These are phyloP conservation scores for Globisporangium apiculatum DNA, from an alignment of 352 stramenopile genomes.

Conservation along the genomic window DNA sequence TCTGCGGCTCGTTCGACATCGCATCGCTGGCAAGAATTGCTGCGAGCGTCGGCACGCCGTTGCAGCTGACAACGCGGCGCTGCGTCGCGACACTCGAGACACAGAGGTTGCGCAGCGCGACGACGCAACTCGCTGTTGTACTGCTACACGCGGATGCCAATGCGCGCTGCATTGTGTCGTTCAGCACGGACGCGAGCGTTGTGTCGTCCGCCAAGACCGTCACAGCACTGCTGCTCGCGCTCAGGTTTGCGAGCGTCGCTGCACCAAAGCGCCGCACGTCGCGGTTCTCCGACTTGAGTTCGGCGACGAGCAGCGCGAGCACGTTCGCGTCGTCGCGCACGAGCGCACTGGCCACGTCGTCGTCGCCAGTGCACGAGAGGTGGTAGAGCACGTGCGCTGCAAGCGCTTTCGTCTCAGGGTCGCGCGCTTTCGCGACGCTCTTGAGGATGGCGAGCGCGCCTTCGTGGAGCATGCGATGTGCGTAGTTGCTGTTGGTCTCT, in stretches of 20 bases:
- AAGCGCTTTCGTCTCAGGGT: constrained; percentile 81
- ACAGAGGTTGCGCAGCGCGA: constrained; percentile 62
- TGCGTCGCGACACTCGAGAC: constrained; percentile 49
- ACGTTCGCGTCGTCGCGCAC: constrained; percentile 67
- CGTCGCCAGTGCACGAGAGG: constrained; percentile 35
- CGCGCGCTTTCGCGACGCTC: constrained; percentile 60
- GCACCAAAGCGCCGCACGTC: constrained; percentile 65
- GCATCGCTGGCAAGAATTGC: constrained; percentile 38
- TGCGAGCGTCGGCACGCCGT: constrained; percentile 59
- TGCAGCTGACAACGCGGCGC: constrained; percentile 48
- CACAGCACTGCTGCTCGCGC: constrained; percentile 35
- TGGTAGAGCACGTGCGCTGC: constrained; percentile 82
- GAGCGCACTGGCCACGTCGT: constrained; percentile 39
- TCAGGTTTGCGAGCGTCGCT: constrained; percentile 59
- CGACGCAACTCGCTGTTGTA: constrained; percentile 52
- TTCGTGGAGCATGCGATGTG: constrained; percentile 49
- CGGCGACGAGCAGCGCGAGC: constrained; percentile 48
- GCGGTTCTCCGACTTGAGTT: constrained; percentile 59
- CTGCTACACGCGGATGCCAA: constrained; percentile 40
- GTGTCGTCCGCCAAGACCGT: constrained; percentile 55
- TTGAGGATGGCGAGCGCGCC: constrained; percentile 58
- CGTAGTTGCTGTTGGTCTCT: constrained; percentile 7
- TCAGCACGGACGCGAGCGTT: constrained; percentile 33
- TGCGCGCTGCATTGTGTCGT: constrained; percentile 60
- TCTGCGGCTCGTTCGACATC: constrained; percentile 40